Evolutionary conservation across 331 rosid genomes (phyloP).

Genomic region (Quercus lobata): DNA sequence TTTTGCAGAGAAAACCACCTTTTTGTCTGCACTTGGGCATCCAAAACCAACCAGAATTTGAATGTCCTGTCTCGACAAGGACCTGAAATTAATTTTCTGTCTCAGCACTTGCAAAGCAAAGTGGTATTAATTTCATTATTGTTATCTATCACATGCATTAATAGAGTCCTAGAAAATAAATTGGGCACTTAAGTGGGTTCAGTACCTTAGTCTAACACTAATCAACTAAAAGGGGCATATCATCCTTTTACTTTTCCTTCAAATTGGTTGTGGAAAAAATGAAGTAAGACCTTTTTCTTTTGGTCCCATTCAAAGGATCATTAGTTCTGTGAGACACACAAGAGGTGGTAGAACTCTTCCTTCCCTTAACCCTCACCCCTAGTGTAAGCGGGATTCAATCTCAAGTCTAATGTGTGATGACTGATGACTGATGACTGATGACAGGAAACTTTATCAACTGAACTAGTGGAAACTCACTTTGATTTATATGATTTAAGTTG

Average conservation of each 20-base stretch:
- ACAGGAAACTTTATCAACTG: neutral
- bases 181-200: neutral
- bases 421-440: no score
- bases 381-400: neutral
- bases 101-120: conserved; percentile 27
- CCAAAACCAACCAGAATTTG: conserved; percentile 93
- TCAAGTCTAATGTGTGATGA: no score
- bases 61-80: conserved; percentile 82
- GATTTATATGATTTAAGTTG: neutral
- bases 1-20: conserved; percentile 90
- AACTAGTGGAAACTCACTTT: neutral
- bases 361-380: neutral
- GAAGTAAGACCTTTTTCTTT: neutral
- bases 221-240: no score
- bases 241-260: neutral
- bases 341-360: neutral
- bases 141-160: conserved; percentile 4
- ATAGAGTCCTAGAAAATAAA: neutral
- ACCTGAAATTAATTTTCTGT: conserved; percentile 57
- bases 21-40: conserved; percentile 85
- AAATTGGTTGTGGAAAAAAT: neutral
- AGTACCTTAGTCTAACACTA: no score
- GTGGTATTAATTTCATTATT: neutral
- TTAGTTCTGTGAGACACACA: neutral
- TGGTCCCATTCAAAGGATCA: neutral